Conservation (phyloP, 345 rosid species). For the Luvunga scandens region DNA sequence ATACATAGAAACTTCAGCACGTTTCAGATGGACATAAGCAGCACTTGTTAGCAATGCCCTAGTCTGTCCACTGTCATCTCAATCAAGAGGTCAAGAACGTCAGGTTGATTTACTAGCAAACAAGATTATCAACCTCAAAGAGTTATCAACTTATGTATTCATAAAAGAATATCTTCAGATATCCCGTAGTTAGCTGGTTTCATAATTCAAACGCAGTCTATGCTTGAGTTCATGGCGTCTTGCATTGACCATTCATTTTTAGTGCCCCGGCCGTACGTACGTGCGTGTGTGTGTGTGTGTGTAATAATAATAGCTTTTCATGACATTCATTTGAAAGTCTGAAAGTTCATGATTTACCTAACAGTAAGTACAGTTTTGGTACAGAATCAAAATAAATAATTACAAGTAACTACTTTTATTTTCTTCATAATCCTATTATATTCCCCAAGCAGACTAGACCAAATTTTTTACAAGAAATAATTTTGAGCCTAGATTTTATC, state of each 20-base stretch:
- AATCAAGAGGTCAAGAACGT: slow-evolving; percentile 9
- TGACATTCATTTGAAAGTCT: not conserved
- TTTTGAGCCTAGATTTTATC: not conserved
- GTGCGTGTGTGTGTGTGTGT: no score
- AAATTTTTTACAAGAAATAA: not conserved
- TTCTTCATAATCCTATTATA: not conserved
- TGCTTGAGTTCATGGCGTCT: not conserved
- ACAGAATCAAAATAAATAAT: not conserved
- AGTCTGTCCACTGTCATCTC: slow-evolving; percentile 76
- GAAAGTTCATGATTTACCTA: not conserved
- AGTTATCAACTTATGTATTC: not conserved
- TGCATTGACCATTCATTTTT: not conserved
- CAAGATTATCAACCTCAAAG: not conserved
- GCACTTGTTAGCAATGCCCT: slow-evolving; percentile 80
- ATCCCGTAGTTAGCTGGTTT: not conserved
- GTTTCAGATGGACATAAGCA: slow-evolving; percentile 92
- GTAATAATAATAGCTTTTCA: not conserved
- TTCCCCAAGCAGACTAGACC: not conserved
- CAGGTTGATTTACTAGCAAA: not conserved
- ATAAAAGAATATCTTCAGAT: not conserved
- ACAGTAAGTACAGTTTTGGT: not conserved
- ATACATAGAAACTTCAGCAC: slow-evolving; percentile 76
- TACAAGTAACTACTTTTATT: not conserved
- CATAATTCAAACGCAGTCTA: not conserved
- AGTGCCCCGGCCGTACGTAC: no score